Evolutionary conservation across 179 eudicot genomes (phyloP).

Genomic region (Kewa caespitosa): DNA sequence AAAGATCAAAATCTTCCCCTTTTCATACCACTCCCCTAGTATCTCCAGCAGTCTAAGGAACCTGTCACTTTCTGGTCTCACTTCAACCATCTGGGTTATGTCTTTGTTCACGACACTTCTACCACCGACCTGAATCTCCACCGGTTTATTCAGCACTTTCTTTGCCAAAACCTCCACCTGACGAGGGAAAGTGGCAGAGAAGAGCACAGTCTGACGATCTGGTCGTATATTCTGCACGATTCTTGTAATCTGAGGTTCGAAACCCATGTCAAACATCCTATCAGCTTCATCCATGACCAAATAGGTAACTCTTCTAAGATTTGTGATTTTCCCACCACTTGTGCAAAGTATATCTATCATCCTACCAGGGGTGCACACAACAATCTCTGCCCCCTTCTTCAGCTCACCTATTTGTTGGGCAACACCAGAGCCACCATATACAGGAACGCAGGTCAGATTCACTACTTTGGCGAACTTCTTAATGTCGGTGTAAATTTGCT

Average conservation of each 20-base stretch:
- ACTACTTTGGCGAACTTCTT: conserved; percentile 74
- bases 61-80: conserved; percentile 81
- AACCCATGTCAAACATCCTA: conserved; percentile 96
- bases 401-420: conserved; percentile 90
- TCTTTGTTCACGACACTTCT: conserved; percentile 96
- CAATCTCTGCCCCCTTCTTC: conserved; percentile 88
- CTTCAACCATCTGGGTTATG: conserved; percentile 84
- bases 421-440: conserved; percentile 91
- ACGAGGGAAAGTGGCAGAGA: conserved; percentile 95
- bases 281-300: conserved; percentile 98
- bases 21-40: conserved; percentile 96
- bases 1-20: conserved; percentile 80
- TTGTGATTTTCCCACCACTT: conserved; percentile 85
- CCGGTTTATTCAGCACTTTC: conserved; percentile 73
- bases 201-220: conserved; percentile 89
- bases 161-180: conserved; percentile 87
- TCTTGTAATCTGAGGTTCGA: conserved; percentile 93
- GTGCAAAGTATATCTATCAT: conserved; percentile 95
- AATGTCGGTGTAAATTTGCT: conserved; percentile 83
- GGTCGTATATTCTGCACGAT: conserved; percentile 91
- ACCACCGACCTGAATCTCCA: conserved; percentile 90
- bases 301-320: conserved; percentile 85
- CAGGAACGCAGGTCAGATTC: conserved; percentile 84
- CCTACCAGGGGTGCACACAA: conserved; percentile 94
- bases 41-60: conserved; percentile 73